Conservation (phyloP, 768 basidiomycete species). For the Boletus speciosus region DNA sequence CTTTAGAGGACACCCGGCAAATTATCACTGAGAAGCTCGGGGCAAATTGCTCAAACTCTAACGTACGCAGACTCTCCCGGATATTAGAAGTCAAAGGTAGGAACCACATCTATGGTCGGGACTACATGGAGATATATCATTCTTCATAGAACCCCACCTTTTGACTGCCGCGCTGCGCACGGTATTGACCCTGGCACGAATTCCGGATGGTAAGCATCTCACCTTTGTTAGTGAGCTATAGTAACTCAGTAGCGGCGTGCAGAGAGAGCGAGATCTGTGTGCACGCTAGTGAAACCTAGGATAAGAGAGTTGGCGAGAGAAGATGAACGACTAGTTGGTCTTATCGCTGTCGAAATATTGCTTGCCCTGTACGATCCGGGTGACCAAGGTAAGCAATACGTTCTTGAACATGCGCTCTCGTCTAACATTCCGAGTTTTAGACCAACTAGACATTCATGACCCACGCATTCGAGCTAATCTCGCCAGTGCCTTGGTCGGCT, state of each 20-base stretch:
- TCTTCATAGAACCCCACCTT: slow-evolving; percentile 5
- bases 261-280: neutral
- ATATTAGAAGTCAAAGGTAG: slow-evolving; percentile 17
- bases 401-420: neutral
- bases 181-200: slow-evolving; percentile 14
- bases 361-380: slow-evolving; percentile 9
- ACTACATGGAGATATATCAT: neutral
- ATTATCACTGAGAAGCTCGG: slow-evolving; percentile 8
- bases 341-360: slow-evolving; percentile 19
- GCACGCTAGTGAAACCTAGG: slow-evolving; percentile 8
- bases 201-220: slow-evolving; percentile 12
- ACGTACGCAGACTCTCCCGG: slow-evolving; percentile 8
- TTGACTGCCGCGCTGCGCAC: slow-evolving; percentile 19
- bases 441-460: slow-evolving; percentile 4
- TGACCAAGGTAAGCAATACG: neutral
- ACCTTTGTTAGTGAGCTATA: neutral
- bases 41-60: neutral
- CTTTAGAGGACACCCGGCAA: slow-evolving; percentile 11
- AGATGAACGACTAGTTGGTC: slow-evolving; percentile 9
- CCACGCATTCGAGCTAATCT: slow-evolving; percentile 15
- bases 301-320: slow-evolving; percentile 14
- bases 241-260: neutral
- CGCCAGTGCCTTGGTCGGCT: slow-evolving; percentile 11
- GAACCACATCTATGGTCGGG: neutral
- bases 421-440: neutral